Evolutionary conservation across 305 asterid species (phyloP).

Genomic region (Euphrasia arctica): DNA sequence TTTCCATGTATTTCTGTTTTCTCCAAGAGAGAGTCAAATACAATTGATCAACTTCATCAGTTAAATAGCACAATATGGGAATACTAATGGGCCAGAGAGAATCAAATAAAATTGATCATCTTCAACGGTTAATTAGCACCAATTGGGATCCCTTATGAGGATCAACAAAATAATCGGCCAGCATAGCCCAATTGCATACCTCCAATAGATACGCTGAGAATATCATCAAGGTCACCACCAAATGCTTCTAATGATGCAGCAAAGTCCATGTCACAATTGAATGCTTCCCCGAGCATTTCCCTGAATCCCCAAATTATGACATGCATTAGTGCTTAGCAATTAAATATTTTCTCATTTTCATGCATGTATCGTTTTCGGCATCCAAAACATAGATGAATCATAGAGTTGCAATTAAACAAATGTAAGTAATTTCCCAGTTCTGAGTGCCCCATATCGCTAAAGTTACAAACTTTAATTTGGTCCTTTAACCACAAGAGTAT

Average conservation of each 20-base stretch:
- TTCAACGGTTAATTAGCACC: slow-evolving; percentile 1
- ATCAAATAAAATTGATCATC: background rate
- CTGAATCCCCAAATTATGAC: slow-evolving; percentile 34
- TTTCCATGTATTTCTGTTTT: background rate
- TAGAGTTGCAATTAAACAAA: too few species aligned
- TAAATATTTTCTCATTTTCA: background rate
- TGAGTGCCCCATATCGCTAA: too few species aligned
- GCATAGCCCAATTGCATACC: slow-evolving; percentile 41
- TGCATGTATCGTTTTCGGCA: too few species aligned
- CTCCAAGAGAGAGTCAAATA: slow-evolving; percentile 1
- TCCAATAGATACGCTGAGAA: slow-evolving; percentile 88
- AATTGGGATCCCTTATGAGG: background rate
- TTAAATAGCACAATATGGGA: background rate
- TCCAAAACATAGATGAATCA: too few species aligned
- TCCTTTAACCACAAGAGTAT: too few species aligned
- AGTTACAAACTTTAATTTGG: too few species aligned
- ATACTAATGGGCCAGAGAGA: background rate
- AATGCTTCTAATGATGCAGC: slow-evolving; percentile 92
- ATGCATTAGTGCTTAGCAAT: slow-evolving; percentile 12
- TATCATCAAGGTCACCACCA: slow-evolving; percentile 95
- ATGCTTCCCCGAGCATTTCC: slow-evolving; percentile 83
- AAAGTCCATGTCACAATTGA: slow-evolving; percentile 70
- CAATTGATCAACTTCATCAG: slow-evolving; percentile 5
- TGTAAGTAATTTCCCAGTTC: too few species aligned
- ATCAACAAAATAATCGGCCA: background rate